Percentiles rank a stretch among this genome's conserved stretches.
These are phyloP conservation scores for Magnaporthiopsis rhizophila DNA, from an alignment of 2,329 filamentous ascomycete genomes.

Conservation along the genomic window DNA sequence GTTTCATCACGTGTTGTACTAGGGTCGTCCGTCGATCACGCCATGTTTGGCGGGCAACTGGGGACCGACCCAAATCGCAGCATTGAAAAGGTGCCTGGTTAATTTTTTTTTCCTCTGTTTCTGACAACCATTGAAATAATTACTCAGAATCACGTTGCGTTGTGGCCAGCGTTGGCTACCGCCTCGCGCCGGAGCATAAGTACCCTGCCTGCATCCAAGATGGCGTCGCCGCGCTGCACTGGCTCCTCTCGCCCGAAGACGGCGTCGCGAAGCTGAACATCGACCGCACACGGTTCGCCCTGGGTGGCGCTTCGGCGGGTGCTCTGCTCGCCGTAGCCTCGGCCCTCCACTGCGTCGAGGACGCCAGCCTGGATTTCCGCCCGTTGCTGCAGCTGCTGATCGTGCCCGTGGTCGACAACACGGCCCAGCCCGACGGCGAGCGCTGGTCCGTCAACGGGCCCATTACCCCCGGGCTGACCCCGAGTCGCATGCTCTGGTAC, in stretches of 20 bases:
- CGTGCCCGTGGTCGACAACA: constrained; percentile 9
- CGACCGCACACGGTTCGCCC: constrained; percentile 18
- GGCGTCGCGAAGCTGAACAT: constrained; percentile 15
- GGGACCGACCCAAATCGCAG: too few relatives aligned
- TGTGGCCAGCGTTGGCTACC: constrained; percentile 46
- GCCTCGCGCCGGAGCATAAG: constrained; percentile 38
- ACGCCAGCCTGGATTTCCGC: neutral
- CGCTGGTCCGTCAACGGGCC: constrained; percentile 2
- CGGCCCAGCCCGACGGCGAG: neutral
- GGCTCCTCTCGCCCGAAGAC: constrained; percentile 25
- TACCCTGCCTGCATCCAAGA: constrained; percentile 38
- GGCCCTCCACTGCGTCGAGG: constrained; percentile 21
- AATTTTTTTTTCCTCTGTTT: too few relatives aligned
- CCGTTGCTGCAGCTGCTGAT: constrained; percentile 2
- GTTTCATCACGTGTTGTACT: neutral
- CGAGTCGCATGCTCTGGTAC: constrained; percentile 26
- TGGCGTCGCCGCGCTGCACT: constrained; percentile 18
- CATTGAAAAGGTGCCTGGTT: too few relatives aligned
- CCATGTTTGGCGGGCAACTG: too few relatives aligned
- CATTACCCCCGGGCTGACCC: constrained; percentile 22
- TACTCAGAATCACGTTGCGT: constrained; percentile 6
- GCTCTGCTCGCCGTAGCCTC: constrained; percentile 17
- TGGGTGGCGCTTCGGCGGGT: constrained; percentile 20
- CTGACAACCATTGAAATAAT: too few relatives aligned
- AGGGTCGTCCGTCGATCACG: too few relatives aligned